Evolutionary conservation across 495 filamentous ascomycete genomes (phyloP).

Genomic region (Aspergillus carlsbadensis): DNA sequence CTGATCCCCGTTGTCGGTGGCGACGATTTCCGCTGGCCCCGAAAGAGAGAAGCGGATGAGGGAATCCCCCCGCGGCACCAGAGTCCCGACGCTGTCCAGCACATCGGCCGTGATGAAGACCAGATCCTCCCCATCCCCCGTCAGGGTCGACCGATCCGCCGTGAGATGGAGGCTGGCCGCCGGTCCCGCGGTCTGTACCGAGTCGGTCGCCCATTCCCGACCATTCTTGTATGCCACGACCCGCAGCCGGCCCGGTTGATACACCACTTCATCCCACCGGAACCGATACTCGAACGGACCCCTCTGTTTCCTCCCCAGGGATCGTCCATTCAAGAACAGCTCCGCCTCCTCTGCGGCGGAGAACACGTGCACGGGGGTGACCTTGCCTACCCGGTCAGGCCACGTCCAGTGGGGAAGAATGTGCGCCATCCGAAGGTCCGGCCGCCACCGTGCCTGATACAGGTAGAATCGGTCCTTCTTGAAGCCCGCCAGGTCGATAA

Average conservation of each 20-base stretch:
- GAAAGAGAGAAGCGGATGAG: not conserved
- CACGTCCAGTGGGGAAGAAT: constrained; percentile 10
- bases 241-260: not conserved
- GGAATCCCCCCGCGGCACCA: not conserved
- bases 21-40: constrained; percentile 2
- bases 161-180: not conserved
- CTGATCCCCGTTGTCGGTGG: constrained; percentile 2
- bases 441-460: constrained; percentile 9
- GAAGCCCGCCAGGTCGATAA: constrained; percentile 7
- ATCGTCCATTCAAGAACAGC: constrained; percentile 1
- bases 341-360: constrained; percentile 6
- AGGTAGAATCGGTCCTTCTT: constrained; percentile 4
- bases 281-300: not conserved
- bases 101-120: constrained; percentile 1
- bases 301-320: not conserved
- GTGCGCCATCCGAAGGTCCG: constrained; percentile 2
- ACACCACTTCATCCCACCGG: constrained; percentile 11
- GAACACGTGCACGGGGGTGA: constrained; percentile 9
- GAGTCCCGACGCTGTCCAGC: not conserved
- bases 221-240: constrained; percentile 7
- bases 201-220: constrained; percentile 3
- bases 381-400: constrained; percentile 4
- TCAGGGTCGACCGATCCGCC: not conserved
- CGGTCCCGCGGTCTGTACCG: not conserved
- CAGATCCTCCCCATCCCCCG: constrained; percentile 3